Evolutionary conservation across 1,139 yeast genomes (phyloP).

Genomic region (Nakaseomyces uthaithaninus): DNA sequence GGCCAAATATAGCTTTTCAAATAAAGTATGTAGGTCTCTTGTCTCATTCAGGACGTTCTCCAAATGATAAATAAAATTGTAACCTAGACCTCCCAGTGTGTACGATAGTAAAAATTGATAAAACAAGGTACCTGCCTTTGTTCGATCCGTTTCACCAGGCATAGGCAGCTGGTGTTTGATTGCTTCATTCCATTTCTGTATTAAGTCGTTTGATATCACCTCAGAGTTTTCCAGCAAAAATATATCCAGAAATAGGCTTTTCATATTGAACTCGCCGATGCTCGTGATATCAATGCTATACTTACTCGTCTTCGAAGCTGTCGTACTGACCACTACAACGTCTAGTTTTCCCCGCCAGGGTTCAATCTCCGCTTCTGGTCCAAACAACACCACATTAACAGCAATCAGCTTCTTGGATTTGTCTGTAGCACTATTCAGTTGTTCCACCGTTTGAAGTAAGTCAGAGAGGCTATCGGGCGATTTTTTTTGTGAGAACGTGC

Average conservation of each 20-base stretch:
- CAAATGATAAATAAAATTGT: not conserved
- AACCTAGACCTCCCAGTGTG: slow-evolving; percentile 4
- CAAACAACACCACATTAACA: no score
- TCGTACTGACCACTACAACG: no score
- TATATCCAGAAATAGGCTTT: not conserved
- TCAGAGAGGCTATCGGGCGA: no score
- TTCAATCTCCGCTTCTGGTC: no score
- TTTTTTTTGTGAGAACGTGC: no score
- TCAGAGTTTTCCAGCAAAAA: not conserved
- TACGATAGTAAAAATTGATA: not conserved
- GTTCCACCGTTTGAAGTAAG: no score
- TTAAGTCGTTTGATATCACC: not conserved
- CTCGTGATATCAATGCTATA: not conserved
- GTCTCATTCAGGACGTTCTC: not conserved
- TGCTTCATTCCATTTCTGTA: not conserved
- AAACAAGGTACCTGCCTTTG: not conserved
- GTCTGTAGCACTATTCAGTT: no score
- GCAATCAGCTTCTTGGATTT: no score
- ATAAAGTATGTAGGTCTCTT: not conserved
- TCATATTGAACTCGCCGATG: not conserved
- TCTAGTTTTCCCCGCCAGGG: no score
- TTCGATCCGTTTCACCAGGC: not conserved
- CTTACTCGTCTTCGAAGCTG: not conserved
- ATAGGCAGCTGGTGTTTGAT: not conserved
- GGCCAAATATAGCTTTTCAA: not conserved